Percentiles rank a stretch among this genome's conserved stretches.
Conservation (phyloP, 1,284 basidiomycete genomes). For the Cryptococcus sp. region DNA sequence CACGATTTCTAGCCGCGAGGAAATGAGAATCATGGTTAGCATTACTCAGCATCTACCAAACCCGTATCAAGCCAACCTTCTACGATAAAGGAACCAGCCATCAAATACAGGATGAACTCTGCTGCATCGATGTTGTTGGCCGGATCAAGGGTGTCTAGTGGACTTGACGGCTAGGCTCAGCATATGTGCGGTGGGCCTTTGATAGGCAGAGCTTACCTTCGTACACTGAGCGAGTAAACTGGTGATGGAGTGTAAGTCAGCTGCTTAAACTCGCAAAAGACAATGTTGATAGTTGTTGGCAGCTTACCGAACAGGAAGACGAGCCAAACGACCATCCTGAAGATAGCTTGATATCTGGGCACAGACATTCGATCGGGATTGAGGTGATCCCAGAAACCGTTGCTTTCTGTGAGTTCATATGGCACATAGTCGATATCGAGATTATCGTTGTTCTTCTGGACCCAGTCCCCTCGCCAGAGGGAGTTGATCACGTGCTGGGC, state of each 20-base stretch:
- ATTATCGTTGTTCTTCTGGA: slow-evolving; percentile 70
- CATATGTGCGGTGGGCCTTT: background rate
- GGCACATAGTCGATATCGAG: slow-evolving; percentile 54
- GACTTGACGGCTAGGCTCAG: slow-evolving; percentile 15
- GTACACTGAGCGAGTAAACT: slow-evolving; percentile 82
- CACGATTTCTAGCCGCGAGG: slow-evolving; percentile 33
- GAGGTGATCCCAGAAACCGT: slow-evolving; percentile 68
- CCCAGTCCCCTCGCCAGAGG: slow-evolving; percentile 77
- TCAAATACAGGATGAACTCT: slow-evolving; percentile 74
- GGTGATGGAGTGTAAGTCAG: background rate
- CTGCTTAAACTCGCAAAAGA: no score
- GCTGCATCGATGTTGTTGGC: slow-evolving; percentile 64
- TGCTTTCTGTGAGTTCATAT: slow-evolving; percentile 47
- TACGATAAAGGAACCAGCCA: slow-evolving; percentile 71
- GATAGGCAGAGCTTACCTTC: slow-evolving; percentile 31
- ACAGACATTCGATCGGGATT: slow-evolving; percentile 78
- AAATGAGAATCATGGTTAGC: background rate
- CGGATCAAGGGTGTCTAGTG: slow-evolving; percentile 43
- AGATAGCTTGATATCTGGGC: slow-evolving; percentile 64
- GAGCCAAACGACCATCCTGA: slow-evolving; percentile 69
- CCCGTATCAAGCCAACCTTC: slow-evolving; percentile 63
- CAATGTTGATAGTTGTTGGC: background rate
- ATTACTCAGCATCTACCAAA: background rate
- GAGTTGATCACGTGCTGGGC: slow-evolving; percentile 66
- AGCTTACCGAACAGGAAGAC: slow-evolving; percentile 65